phyloP scores from a whole-genome alignment of 2,329 filamentous ascomycete genomes.

The Alternaria brassicae region DNA sequence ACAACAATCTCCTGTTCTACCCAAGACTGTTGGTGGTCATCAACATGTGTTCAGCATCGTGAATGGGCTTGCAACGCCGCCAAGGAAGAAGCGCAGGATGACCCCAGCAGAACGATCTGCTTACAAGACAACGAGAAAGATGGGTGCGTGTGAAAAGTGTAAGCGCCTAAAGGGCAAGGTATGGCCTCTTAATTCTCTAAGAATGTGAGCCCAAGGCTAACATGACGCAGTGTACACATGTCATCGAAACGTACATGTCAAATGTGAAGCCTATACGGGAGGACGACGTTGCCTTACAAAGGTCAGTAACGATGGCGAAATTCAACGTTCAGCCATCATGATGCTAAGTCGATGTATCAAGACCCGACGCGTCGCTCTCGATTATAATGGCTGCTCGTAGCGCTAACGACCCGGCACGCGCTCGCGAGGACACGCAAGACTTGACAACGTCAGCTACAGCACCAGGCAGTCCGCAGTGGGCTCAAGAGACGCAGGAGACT shows the following conservation, averaged over 20 bases:
- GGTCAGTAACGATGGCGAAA: background rate
- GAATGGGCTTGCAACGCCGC: slow-evolving; percentile 28
- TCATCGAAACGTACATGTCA: background rate
- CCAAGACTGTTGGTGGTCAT: slow-evolving; percentile 14
- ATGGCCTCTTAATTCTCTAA: no score
- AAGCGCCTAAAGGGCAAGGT: slow-evolving; percentile 39
- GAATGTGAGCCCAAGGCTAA: background rate
- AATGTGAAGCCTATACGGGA: background rate
- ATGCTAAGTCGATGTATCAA: background rate
- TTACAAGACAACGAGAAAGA: slow-evolving; percentile 36
- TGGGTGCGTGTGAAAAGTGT: slow-evolving; percentile 39
- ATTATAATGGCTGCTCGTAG: background rate
- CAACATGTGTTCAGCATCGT: slow-evolving; percentile 36
- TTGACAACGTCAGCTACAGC: background rate
- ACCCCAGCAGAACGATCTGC: slow-evolving; percentile 29
- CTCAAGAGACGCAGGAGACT: background rate
- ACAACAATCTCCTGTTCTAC: slow-evolving; percentile 8
- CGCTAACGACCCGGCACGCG: background rate
- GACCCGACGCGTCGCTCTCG: background rate
- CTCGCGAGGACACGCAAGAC: background rate
- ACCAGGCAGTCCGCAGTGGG: background rate
- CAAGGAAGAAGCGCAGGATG: slow-evolving; percentile 40
- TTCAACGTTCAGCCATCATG: background rate
- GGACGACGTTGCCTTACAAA: background rate
- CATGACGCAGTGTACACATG: slow-evolving; percentile 4